Conservation (phyloP, 73 alveolate species). For the Paramecium octaurelia region DNA sequence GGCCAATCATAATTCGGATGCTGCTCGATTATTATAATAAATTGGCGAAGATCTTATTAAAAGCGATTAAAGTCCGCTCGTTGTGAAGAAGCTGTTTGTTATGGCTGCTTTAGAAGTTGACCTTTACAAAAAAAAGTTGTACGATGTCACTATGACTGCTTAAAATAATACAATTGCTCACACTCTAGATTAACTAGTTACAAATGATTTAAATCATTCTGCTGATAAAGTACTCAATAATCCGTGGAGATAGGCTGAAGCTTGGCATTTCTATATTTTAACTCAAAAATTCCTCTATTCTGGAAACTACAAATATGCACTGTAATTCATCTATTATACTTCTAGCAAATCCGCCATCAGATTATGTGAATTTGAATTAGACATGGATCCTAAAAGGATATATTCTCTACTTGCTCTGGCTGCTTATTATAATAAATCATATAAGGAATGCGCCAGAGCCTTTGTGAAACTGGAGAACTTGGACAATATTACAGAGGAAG, state of each 20-base stretch:
- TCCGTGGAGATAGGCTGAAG: constrained; percentile 99
- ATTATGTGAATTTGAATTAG: constrained; percentile 95
- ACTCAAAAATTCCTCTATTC: constrained; percentile 95
- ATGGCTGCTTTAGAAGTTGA: constrained; percentile 95
- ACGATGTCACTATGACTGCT: constrained; percentile 95
- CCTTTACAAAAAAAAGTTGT: constrained; percentile 90
- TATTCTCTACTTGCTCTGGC: constrained; percentile 93
- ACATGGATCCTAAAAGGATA: constrained; percentile 90
- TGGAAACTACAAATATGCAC: constrained; percentile 92
- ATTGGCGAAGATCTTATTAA: constrained; percentile 91
- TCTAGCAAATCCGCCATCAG: constrained; percentile 88
- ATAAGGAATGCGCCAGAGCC: constrained; percentile 98
- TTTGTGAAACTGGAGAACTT: constrained; percentile 94
- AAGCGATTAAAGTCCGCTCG: constrained; percentile 91
- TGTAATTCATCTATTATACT: constrained; percentile 3
- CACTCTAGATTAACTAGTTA: constrained; percentile 47
- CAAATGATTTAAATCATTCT: constrained; percentile 49
- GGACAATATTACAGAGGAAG: constrained; percentile 79
- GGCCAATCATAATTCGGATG: constrained; percentile 99
- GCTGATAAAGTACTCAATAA: constrained; percentile 94
- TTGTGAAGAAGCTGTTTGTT: constrained; percentile 93
- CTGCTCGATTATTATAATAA: constrained; percentile 91
- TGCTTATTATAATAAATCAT: constrained; percentile 91
- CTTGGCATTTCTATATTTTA: constrained; percentile 97
- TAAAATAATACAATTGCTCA: constrained; percentile 91